Evolutionary conservation across 148 eudicot species (phyloP).

Genomic region (Rhododendron henanense): DNA sequence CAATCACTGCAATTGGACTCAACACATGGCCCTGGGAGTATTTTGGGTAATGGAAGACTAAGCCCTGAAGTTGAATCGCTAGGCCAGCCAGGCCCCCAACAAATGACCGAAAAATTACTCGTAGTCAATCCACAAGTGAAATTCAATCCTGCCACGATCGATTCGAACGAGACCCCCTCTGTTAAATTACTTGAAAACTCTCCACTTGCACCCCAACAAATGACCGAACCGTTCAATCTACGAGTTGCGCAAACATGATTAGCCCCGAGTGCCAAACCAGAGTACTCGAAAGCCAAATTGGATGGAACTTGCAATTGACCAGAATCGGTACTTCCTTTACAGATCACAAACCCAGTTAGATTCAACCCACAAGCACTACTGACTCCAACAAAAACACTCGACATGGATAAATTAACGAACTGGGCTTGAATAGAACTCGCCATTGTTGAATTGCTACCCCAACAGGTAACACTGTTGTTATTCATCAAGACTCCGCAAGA

Average conservation of each 20-base stretch:
- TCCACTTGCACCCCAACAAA: constrained; percentile 69
- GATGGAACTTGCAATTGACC: constrained; percentile 44
- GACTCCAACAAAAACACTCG: constrained; percentile 7
- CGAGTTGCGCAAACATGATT: constrained; percentile 11
- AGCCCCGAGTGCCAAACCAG: constrained; percentile 9
- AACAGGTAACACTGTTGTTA: constrained; percentile 50
- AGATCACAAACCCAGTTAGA: constrained; percentile 40
- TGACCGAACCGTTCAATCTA: neutral
- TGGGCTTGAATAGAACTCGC: constrained; percentile 27
- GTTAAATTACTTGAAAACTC: constrained; percentile 22
- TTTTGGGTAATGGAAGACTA: constrained; percentile 12
- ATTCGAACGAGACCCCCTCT: constrained; percentile 38
- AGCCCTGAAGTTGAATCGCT: constrained; percentile 9
- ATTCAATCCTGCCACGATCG: constrained; percentile 18
- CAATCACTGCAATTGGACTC: constrained; percentile 34
- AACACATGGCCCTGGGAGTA: constrained; percentile 28
- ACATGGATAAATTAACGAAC: neutral
- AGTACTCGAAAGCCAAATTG: constrained; percentile 4
- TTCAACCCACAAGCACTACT: constrained; percentile 67
- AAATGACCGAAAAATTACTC: constrained; percentile 12
- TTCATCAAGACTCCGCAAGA: constrained; percentile 56
- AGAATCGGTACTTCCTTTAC: constrained; percentile 42
- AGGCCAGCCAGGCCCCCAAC: constrained; percentile 31
- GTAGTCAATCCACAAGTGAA: constrained; percentile 23
- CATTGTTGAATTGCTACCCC: constrained; percentile 49